These are phyloP conservation scores for Spizellomyces punctatus DNA, from an alignment of 192 early-diverging fungal species.

Conservation along the genomic window DNA sequence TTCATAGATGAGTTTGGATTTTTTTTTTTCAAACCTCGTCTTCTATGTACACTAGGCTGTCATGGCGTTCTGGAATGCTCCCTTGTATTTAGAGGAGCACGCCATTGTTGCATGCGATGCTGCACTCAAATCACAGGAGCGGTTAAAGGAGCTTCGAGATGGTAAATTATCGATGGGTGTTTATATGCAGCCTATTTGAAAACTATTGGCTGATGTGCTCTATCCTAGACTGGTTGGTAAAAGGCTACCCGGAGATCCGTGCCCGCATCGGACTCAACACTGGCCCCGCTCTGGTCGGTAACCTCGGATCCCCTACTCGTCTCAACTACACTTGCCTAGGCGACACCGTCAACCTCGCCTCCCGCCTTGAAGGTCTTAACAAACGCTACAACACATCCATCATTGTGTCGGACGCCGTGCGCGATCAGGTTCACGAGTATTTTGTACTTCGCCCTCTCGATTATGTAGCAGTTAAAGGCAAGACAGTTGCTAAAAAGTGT, in stretches of 20 bases:
- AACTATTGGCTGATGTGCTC: not conserved
- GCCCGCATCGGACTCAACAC: slow-evolving; percentile 42
- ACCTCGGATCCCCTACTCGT: slow-evolving; percentile 40
- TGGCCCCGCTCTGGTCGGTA: slow-evolving; percentile 45
- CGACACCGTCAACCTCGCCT: slow-evolving; percentile 46
- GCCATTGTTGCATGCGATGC: slow-evolving; percentile 35
- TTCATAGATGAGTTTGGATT: not conserved
- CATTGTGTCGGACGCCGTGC: slow-evolving; percentile 34
- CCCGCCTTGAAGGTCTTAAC: slow-evolving; percentile 40
- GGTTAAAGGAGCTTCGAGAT: slow-evolving; percentile 16
- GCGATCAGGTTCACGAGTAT: slow-evolving; percentile 29
- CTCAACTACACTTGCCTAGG: slow-evolving; percentile 49
- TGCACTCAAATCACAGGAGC: slow-evolving; percentile 29
- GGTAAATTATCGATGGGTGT: not conserved
- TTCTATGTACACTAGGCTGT: slow-evolving; percentile 5
- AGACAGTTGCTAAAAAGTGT: slow-evolving; percentile 34
- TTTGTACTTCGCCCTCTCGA: slow-evolving; percentile 33
- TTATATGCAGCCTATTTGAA: not conserved
- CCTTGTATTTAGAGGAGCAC: slow-evolving; percentile 29
- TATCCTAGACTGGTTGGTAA: slow-evolving; percentile 16
- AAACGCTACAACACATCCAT: slow-evolving; percentile 39
- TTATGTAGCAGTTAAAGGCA: slow-evolving; percentile 36
- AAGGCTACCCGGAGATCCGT: slow-evolving; percentile 35
- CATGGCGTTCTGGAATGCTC: slow-evolving; percentile 39
- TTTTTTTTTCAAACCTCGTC: not conserved